phyloP scores from a whole-genome alignment of 768 basidiomycete genomes.

The Flagelloscypha sp. region DNA sequence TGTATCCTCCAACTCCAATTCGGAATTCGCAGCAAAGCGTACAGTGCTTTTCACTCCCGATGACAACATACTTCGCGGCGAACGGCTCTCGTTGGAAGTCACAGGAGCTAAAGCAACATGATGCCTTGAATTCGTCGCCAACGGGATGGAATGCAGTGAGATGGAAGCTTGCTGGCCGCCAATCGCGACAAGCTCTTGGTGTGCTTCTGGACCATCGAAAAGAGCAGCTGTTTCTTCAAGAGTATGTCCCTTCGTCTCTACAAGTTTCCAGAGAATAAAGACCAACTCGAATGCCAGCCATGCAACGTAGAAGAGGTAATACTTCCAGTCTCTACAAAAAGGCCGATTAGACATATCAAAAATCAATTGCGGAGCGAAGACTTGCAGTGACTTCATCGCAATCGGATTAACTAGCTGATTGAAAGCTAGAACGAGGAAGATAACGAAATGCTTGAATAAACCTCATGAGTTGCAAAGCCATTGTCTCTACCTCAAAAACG shows the following conservation, averaged over 20 bases:
- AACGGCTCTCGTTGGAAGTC: too few species aligned
- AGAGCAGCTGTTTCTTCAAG: conserved; percentile 50
- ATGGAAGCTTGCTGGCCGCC: too few species aligned
- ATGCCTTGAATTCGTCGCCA: too few species aligned
- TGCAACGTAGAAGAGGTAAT: conserved; percentile 56
- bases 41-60: too few species aligned
- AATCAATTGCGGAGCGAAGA: too few species aligned
- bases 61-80: too few species aligned
- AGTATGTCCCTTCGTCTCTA: conserved; percentile 56
- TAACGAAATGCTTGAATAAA: conserved; percentile 42
- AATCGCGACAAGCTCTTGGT: conserved; percentile 15
- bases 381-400: conserved; percentile 50
- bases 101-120: too few species aligned
- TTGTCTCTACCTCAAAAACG: conserved; percentile 8
- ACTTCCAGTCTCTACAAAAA: too few species aligned
- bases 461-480: conserved; percentile 4
- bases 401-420: conserved; percentile 78
- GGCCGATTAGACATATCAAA: too few species aligned
- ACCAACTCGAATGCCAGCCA: conserved; percentile 55
- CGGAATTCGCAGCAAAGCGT: too few species aligned
- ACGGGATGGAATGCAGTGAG: too few species aligned
- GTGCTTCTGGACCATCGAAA: conserved; percentile 45
- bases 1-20: too few species aligned
- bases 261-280: conserved; percentile 45
- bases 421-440: conserved; percentile 63